Percentiles rank a stretch among this genome's conserved stretches.
phyloP scores from a whole-genome alignment of 768 basidiomycete species.

The Cystofilobasidium bisporidii region DNA sequence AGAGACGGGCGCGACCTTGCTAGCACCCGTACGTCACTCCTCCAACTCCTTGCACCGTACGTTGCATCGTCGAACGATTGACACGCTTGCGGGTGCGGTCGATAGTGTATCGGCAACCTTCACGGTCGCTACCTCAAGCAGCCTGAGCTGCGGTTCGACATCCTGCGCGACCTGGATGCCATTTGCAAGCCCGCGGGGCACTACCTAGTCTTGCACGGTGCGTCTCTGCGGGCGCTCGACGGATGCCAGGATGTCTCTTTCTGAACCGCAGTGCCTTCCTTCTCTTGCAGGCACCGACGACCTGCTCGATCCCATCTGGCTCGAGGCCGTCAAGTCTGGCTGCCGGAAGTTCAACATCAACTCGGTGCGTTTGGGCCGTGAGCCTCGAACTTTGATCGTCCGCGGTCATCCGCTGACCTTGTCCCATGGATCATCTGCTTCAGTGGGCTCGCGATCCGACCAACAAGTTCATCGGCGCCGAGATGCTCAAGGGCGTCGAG shows the following conservation, averaged over 20 bases:
- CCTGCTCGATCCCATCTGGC: constrained; percentile 37
- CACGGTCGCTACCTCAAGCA: constrained; percentile 40
- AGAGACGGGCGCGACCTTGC: constrained; percentile 39
- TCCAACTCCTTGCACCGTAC: no score
- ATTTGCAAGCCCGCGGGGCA: constrained; percentile 19
- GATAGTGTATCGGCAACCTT: constrained; percentile 30
- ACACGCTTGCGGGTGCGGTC: neutral
- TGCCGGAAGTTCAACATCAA: constrained; percentile 30
- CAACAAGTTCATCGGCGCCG: constrained; percentile 14
- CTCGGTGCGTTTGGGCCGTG: constrained; percentile 12
- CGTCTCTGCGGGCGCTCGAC: neutral
- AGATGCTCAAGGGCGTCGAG: constrained; percentile 8
- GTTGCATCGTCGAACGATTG: no score
- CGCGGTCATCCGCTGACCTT: neutral
- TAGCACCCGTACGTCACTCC: constrained; percentile 40
- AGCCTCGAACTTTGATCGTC: no score
- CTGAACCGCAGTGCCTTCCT: neutral
- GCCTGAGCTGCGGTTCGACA: constrained; percentile 35
- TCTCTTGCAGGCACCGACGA: constrained; percentile 40
- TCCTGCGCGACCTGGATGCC: constrained; percentile 21
- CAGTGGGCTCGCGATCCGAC: constrained; percentile 24
- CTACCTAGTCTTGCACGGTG: constrained; percentile 10
- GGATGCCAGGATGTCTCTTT: no score
- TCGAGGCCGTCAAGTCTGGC: constrained; percentile 37
- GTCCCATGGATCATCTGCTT: neutral